These are phyloP conservation scores for Annulohypoxylon maeteangense DNA, from an alignment of 495 filamentous ascomycete genomes.

Conservation along the genomic window DNA sequence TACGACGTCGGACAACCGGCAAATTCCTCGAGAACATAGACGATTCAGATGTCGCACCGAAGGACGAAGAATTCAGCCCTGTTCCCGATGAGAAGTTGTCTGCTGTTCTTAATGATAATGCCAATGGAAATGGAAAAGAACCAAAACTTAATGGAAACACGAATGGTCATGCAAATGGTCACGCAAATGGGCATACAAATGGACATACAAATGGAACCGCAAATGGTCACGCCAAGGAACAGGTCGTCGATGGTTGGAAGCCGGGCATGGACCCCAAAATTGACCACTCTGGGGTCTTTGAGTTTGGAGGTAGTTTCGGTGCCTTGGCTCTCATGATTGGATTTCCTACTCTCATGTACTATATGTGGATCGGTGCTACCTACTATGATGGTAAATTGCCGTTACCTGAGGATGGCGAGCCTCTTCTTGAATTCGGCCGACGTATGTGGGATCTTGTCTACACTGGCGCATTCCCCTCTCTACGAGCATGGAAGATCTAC, in stretches of 20 bases:
- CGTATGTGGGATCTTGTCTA: conserved; percentile 77
- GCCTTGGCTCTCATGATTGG: conserved; percentile 86
- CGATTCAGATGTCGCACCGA: conserved; percentile 48
- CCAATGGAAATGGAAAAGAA: conserved; percentile 35
- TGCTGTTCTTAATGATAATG: conserved; percentile 32
- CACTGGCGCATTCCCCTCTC: conserved; percentile 80
- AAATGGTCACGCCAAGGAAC: conserved; percentile 52
- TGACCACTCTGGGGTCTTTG: conserved; percentile 82
- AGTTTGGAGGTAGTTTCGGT: conserved; percentile 88
- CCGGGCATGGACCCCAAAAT: conserved; percentile 78
- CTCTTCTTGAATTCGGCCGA: conserved; percentile 70
- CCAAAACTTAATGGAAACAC: conserved; percentile 28
- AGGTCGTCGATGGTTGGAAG: conserved; percentile 72
- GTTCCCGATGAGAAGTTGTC: conserved; percentile 43
- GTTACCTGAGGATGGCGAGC: conserved; percentile 70
- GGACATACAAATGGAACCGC: conserved; percentile 53
- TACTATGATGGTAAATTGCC: conserved; percentile 90
- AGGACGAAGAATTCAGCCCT: conserved; percentile 48
- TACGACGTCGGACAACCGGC: conserved; percentile 52
- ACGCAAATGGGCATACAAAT: conserved; percentile 37
- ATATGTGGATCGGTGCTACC: conserved; percentile 97
- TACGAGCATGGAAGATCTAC: conserved; percentile 89
- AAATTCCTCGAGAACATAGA: conserved; percentile 60
- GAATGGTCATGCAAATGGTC: conserved; percentile 48
- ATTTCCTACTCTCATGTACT: conserved; percentile 95